A percentile compares a stretch with the other conserved stretches of the same genome.
phyloP scores from a whole-genome alignment of 2,329 filamentous ascomycete species.

The Clonostachys sp. region DNA sequence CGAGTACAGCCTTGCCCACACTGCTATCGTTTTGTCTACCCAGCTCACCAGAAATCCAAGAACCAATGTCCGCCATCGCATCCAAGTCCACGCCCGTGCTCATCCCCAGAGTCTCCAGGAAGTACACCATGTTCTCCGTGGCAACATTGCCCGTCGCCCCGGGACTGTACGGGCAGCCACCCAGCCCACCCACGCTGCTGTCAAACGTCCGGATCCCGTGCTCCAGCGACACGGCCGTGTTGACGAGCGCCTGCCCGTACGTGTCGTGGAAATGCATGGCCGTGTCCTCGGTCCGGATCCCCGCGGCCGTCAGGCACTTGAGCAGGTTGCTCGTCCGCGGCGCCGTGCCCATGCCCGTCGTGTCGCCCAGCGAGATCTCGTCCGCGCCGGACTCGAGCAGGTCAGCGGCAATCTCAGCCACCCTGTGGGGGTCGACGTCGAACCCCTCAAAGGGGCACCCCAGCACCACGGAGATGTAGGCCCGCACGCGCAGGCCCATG shows the following conservation, averaged over 20 bases:
- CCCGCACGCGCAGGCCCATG: constrained; percentile 63
- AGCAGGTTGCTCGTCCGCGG: constrained; percentile 62
- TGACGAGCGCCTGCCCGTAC: constrained; percentile 80
- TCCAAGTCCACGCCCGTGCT: constrained; percentile 69
- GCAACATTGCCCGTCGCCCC: constrained; percentile 84
- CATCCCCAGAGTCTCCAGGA: constrained; percentile 69
- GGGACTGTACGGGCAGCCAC: constrained; percentile 80
- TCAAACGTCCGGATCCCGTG: constrained; percentile 78
- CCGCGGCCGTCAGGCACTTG: constrained; percentile 59
- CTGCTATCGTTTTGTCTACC: constrained; percentile 59
- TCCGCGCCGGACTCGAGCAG: constrained; percentile 84
- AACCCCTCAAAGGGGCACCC: constrained; percentile 73
- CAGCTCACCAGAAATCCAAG: constrained; percentile 65
- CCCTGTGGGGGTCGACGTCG: constrained; percentile 57
- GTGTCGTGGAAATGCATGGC: constrained; percentile 89
- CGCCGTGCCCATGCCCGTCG: constrained; percentile 85
- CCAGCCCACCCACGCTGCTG: constrained; percentile 72
- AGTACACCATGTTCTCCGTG: constrained; percentile 80
- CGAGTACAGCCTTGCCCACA: constrained; percentile 62
- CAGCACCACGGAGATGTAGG: constrained; percentile 76
- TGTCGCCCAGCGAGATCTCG: constrained; percentile 87
- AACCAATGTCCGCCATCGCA: constrained; percentile 61
- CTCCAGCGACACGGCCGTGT: constrained; percentile 72
- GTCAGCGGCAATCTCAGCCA: constrained; percentile 62
- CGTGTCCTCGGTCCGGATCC: constrained; percentile 64